Base-by-base conservation (phyloP, 495 filamentous ascomycete species). In the Aspergillus kassunensis region DNA sequence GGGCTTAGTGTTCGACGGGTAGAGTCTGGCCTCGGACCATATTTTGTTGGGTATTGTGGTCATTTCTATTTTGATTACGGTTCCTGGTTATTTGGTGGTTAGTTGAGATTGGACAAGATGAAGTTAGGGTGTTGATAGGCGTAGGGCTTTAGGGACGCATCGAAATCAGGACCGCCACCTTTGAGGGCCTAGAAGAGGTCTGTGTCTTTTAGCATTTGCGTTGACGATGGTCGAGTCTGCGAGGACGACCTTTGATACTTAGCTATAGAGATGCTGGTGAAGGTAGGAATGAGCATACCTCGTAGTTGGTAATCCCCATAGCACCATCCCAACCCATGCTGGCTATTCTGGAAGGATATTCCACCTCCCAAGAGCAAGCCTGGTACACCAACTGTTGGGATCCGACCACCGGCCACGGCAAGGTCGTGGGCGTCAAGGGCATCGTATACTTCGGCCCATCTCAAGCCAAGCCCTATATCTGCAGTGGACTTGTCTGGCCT, bases 11-110 rank as follows among this genome's bases (percentile, higher is more conserved):
- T 20, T 42, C 15, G 39, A 23, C n/a, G 39, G 21, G 43, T 68
- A 71, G 15, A 65, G 44, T 25, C 55, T 57, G 27, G 41, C 66
- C 66, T 60, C 62, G 63, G 56, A 78, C 46, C 33, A 68, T 8
- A 15, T 41, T 23, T 27, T 23, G 19, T 35, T 34, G 66, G 27
- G 72, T 64, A 4, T 64, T 60, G 50, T 75, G 73, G 1, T 68
- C 16, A 78, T 49, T 15, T 69, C 64, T 41, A 72, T 75, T 19
- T 63, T 63, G 8, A 72, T 75, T 4, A 80, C 47, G 43, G 49
- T 57, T 16, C 30, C 30, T 29, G 27, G n/a, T n/a, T 29, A 10
- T 29, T 5, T 6, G 10, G 27, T 29, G 5, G 27, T 29, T 29
- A n/a, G n/a, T n/a, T n/a, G n/a, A n/a, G n/a, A n/a, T n/a, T n/a